Conservation (phyloP, 768 basidiomycete genomes). For the Terana coerulea region DNA sequence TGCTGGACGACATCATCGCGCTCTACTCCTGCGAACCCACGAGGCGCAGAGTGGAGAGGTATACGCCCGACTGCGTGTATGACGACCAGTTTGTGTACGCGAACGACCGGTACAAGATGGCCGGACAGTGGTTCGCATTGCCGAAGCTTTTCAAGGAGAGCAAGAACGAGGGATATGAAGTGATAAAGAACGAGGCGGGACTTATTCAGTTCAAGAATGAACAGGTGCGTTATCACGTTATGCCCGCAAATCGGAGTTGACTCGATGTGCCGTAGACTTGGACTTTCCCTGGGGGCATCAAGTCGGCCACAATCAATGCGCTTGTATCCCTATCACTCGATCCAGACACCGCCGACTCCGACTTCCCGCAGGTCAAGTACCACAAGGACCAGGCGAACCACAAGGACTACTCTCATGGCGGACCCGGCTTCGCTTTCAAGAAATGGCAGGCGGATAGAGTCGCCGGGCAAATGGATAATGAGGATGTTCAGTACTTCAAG, state of each 20-base stretch:
- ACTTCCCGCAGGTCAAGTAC: conserved; percentile 35
- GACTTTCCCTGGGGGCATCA: conserved; percentile 36
- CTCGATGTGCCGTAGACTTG: conserved; percentile 25
- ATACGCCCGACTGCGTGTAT: conserved; percentile 29
- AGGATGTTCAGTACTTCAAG: conserved; percentile 22
- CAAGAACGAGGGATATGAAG: conserved; percentile 34
- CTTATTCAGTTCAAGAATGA: conserved; percentile 42
- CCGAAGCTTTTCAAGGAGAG: conserved; percentile 36
- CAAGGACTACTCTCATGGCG: conserved; percentile 40
- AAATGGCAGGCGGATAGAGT: conserved; percentile 34
- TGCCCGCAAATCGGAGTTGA: no score
- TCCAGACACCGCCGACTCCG: conserved; percentile 35
- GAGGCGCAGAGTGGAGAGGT: conserved; percentile 34
- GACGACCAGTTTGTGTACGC: conserved; percentile 40
- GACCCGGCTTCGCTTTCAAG: conserved; percentile 38
- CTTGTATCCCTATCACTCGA: conserved; percentile 37
- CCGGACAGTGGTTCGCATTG: conserved; percentile 38
- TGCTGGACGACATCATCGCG: conserved; percentile 38
- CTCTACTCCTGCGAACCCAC: conserved; percentile 38
- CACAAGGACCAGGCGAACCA: conserved; percentile 40
- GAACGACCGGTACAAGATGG: conserved; percentile 37
- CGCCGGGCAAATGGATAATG: conserved; percentile 21
- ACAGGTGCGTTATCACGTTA: conserved; percentile 23
- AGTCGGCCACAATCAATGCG: conserved; percentile 39
- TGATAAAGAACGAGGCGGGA: conserved; percentile 32